Conservation (phyloP, 345 rosid genomes). For the Kernera saxatilis region DNA sequence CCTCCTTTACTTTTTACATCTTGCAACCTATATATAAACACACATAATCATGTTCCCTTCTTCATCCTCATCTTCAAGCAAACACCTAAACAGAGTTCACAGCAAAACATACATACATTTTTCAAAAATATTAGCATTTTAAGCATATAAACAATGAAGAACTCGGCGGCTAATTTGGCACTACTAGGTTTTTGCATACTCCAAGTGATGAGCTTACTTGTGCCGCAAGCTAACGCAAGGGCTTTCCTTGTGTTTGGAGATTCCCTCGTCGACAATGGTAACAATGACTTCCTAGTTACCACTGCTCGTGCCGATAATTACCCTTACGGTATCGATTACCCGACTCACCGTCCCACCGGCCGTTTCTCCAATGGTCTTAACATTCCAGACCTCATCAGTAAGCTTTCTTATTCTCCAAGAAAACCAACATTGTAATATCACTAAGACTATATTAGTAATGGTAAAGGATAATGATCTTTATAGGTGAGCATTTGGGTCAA, state of each 20-base stretch:
- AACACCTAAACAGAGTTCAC: slow-evolving; percentile 12
- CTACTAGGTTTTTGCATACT: slow-evolving; percentile 16
- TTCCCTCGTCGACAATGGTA: slow-evolving; percentile 74
- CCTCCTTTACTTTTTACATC: not conserved
- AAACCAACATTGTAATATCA: not conserved
- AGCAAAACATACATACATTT: not conserved
- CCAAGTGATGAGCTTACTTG: slow-evolving; percentile 17
- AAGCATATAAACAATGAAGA: not conserved
- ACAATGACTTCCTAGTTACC: slow-evolving; percentile 66
- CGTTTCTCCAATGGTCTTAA: slow-evolving; percentile 88
- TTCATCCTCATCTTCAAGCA: slow-evolving; percentile 10
- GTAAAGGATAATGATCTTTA: not conserved
- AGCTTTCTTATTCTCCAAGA: not conserved
- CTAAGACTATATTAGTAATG: not conserved
- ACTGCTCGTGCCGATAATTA: slow-evolving; percentile 73
- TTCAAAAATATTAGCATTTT: not conserved
- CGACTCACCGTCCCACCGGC: slow-evolving; percentile 61
- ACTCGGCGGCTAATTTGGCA: not conserved
- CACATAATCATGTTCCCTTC: slow-evolving; percentile 2
- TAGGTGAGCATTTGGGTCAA: slow-evolving; percentile 68
- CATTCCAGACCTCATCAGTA: slow-evolving; percentile 86
- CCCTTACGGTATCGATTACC: slow-evolving; percentile 84
- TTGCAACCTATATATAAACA: slow-evolving; percentile 18
- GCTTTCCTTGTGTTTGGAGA: slow-evolving; percentile 68
- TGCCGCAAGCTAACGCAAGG: slow-evolving; percentile 35